Conservation (phyloP, 1,284 basidiomycete genomes). For the Tremellales sp. region DNA sequence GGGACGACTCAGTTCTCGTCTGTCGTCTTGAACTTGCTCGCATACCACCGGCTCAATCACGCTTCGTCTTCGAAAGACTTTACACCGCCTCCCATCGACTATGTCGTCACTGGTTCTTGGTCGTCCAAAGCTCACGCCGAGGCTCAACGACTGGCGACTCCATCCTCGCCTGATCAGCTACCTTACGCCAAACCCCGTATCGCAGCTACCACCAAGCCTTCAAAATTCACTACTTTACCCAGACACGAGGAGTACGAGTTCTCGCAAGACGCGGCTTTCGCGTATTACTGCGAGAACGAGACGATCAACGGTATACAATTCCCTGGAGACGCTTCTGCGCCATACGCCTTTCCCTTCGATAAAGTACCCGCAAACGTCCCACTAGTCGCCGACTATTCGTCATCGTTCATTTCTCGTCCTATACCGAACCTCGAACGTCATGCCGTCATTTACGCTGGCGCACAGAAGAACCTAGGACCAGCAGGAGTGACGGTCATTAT, state of each 20-base stretch:
- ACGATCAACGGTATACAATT: slow-evolving; percentile 97
- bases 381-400: slow-evolving; percentile 92
- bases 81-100: slow-evolving; percentile 60
- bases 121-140: slow-evolving; percentile 79
- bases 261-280: slow-evolving; percentile 70
- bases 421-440: slow-evolving; percentile 83
- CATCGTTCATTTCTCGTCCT: slow-evolving; percentile 93
- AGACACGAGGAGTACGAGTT: slow-evolving; percentile 69
- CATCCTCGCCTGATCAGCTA: slow-evolving; percentile 31
- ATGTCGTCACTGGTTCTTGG: slow-evolving; percentile 88
- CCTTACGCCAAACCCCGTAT: slow-evolving; percentile 59
- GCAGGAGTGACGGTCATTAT: slow-evolving; percentile 90
- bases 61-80: slow-evolving; percentile 42
- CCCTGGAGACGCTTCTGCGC: slow-evolving; percentile 65
- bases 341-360: slow-evolving; percentile 87
- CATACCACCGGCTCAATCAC: slow-evolving; percentile 56
- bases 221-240: slow-evolving; percentile 78
- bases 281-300: slow-evolving; percentile 99
- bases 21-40: slow-evolving; percentile 78
- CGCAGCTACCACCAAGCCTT: slow-evolving; percentile 63
- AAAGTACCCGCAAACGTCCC: slow-evolving; percentile 64
- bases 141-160: slow-evolving; percentile 61
- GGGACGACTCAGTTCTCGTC: slow-evolving; percentile 86
- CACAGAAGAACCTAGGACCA: slow-evolving; percentile 98
- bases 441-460: slow-evolving; percentile 93